A percentile compares a stretch with the other conserved stretches of the same genome.
phyloP scores from a whole-genome alignment of 2,329 filamentous ascomycete genomes.

The Diaporthe amygdali region DNA sequence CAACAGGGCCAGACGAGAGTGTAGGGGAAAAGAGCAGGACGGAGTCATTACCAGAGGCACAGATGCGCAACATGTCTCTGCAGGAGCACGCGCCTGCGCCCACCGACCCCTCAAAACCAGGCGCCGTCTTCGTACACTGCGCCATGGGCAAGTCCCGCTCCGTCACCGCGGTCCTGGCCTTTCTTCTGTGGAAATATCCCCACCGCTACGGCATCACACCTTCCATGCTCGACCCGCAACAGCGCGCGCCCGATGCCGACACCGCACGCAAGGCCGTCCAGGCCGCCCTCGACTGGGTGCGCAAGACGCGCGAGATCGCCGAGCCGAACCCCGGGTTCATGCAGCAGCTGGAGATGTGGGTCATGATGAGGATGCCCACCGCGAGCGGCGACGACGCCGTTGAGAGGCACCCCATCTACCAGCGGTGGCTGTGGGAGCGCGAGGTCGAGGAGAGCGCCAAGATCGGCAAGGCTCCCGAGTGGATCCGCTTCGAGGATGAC shows the following conservation, averaged over 20 bases:
- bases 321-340: conserved; percentile 94
- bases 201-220: conserved; percentile 51
- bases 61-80: conserved; percentile 7
- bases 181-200: conserved; percentile 74
- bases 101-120: conserved; percentile 29
- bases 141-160: conserved; percentile 97
- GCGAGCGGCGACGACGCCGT: conserved; percentile 53
- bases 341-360: conserved; percentile 85
- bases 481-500: conserved; percentile 84
- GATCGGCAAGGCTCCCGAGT: conserved; percentile 79
- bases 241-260: conserved; percentile 30
- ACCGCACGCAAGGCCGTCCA: conserved; percentile 54
- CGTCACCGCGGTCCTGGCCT: conserved; percentile 82
- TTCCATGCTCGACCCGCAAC: conserved; percentile 46
- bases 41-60: not conserved
- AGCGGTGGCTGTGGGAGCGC: conserved; percentile 67
- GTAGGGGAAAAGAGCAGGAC: not conserved
- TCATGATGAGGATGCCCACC: conserved; percentile 81
- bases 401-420: conserved; percentile 76
- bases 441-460: conserved; percentile 65
- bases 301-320: conserved; percentile 74
- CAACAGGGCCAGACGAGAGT: not conserved
- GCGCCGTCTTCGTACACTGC: conserved; percentile 69
- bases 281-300: conserved; percentile 72
- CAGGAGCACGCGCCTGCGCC: conserved; percentile 14